Evolutionary conservation across 306 rosid species (phyloP).

Genomic region (Vigna angularis): DNA sequence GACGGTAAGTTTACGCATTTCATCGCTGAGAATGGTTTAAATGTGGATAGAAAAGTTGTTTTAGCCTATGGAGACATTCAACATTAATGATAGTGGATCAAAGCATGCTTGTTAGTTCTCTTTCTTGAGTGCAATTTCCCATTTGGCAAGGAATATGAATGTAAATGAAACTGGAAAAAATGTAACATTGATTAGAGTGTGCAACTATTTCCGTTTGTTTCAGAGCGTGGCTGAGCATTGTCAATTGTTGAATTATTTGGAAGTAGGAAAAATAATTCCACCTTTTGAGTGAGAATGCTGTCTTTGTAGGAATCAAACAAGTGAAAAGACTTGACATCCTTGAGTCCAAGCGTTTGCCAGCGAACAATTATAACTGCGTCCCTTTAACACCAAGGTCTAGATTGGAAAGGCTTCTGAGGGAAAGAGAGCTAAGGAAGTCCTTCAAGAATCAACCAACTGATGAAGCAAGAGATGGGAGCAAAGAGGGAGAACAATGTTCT

Average conservation of each 20-base stretch:
- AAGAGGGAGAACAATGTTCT: conserved; percentile 53
- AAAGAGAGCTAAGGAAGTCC: conserved; percentile 84
- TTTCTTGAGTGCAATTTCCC: conserved; percentile 15
- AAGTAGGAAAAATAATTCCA: conserved; percentile 15
- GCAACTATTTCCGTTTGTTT: conserved; percentile 32
- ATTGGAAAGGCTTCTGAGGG: conserved; percentile 93
- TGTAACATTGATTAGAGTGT: conserved; percentile 10
- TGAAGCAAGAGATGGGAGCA: conserved; percentile 59
- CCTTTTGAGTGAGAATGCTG: conserved; percentile 14
- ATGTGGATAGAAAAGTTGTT: conserved; percentile 31
- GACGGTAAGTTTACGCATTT: conserved; percentile 16
- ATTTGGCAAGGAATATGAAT: conserved; percentile 17
- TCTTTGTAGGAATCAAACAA: conserved; percentile 31
- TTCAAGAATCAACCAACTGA: conserved; percentile 54
- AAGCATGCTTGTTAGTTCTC: conserved; percentile 25
- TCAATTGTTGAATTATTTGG: conserved; percentile 9
- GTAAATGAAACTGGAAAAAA: conserved; percentile 15
- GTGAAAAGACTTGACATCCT: conserved; percentile 20
- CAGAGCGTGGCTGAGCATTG: conserved; percentile 16
- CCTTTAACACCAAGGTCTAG: conserved; percentile 81
- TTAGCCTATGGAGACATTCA: conserved; percentile 15
- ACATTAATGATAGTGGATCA: conserved; percentile 14
- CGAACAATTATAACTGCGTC: conserved; percentile 69
- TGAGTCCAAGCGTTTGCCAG: conserved; percentile 65
- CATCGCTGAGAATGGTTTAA: conserved; percentile 8